These are phyloP conservation scores for Geotrichum citri-aurantii DNA, from an alignment of 1,139 yeast genomes.

Conservation along the genomic window DNA sequence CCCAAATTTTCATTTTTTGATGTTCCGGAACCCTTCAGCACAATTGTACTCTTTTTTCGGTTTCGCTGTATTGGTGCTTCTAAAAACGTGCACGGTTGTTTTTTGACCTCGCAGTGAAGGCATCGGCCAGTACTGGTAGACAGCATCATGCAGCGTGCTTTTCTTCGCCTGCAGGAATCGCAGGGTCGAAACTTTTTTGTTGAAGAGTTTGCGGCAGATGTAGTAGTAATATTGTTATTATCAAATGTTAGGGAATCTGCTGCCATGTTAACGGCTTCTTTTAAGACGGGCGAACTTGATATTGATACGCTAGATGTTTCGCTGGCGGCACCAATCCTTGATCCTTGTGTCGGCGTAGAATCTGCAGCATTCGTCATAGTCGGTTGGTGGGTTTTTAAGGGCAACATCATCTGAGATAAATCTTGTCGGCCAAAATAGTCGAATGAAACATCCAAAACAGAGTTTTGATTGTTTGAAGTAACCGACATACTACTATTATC, in stretches of 20 bases:
- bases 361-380: background rate
- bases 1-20: conserved; percentile 14
- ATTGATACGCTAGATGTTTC: background rate
- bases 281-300: conserved; percentile 12
- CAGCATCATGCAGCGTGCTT: conserved; percentile 36
- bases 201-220: background rate
- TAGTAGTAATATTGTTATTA: background rate
- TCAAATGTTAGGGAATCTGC: conserved; percentile 16
- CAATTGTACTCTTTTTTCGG: conserved; percentile 16
- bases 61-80: conserved; percentile 30
- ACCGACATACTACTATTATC: background rate
- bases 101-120: conserved; percentile 34
- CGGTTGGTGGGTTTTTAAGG: background rate
- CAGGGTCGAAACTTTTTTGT: conserved; percentile 26
- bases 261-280: conserved; percentile 20
- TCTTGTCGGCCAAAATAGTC: background rate
- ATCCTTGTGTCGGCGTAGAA: background rate
- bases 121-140: conserved; percentile 33
- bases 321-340: background rate
- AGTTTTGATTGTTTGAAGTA: background rate
- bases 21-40: conserved; percentile 6
- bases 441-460: background rate
- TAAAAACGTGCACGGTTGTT: conserved; percentile 36
- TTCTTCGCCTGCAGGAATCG: conserved; percentile 33
- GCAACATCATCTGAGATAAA: background rate